Evolutionary conservation across 257 asterid genomes (phyloP).

Genomic region (Solanum appendiculatum): DNA sequence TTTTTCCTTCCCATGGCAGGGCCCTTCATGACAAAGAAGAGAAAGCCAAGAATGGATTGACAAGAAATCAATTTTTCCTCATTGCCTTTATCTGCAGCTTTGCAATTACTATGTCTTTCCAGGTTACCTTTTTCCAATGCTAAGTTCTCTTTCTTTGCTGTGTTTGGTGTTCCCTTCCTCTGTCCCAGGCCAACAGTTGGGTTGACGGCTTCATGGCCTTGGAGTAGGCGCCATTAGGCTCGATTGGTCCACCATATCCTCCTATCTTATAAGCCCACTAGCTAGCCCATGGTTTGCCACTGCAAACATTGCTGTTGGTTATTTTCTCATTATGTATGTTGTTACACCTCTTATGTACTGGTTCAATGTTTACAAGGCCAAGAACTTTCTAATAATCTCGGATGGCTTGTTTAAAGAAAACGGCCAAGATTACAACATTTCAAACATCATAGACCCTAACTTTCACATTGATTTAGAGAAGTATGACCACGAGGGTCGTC

Average conservation of each 20-base stretch:
- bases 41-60: constrained; percentile 50
- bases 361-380: constrained; percentile 60
- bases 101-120: constrained; percentile 82
- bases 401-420: constrained; percentile 63
- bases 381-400: constrained; percentile 75
- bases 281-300: constrained; percentile 98
- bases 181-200: constrained; percentile 71
- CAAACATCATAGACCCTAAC: constrained; percentile 55
- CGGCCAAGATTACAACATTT: constrained; percentile 67
- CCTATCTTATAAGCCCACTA: constrained; percentile 88
- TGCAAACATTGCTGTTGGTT: constrained; percentile 80
- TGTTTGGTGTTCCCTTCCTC: constrained; percentile 84
- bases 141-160: constrained; percentile 79
- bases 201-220: constrained; percentile 87
- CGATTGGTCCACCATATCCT: constrained; percentile 88
- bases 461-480: constrained; percentile 74
- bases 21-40: constrained; percentile 88
- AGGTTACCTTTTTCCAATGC: constrained; percentile 70
- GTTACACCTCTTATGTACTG: constrained; percentile 64
- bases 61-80: constrained; percentile 78
- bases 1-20: constrained; percentile 29
- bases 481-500: constrained; percentile 72
- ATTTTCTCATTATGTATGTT: constrained; percentile 54
- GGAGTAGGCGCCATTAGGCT: constrained; percentile 84
- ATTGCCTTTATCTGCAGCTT: constrained; percentile 80